Percentiles rank a stretch among this genome's conserved stretches.
phyloP scores from a whole-genome alignment of 2,329 filamentous ascomycete genomes.

The Rutstroemia sp. region DNA sequence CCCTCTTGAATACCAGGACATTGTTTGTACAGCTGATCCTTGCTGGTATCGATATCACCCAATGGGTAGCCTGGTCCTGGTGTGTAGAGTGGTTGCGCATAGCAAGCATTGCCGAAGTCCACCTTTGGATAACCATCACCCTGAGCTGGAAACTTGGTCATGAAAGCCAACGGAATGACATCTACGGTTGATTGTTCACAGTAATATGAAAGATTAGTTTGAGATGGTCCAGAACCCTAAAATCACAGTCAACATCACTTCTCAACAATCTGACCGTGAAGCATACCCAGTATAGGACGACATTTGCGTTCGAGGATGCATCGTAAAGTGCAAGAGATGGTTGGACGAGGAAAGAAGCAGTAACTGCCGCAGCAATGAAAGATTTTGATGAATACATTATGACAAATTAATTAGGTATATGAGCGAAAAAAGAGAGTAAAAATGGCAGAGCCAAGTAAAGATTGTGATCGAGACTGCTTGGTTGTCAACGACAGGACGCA shows the following conservation, averaged over 20 bases:
- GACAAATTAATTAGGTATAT: conserved; percentile 13
- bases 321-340: conserved; percentile 26
- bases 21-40: conserved; percentile 29
- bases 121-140: conserved; percentile 36
- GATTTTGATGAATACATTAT: conserved; percentile 28
- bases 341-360: conserved; percentile 22
- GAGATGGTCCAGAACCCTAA: conserved; percentile 36
- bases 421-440: conserved; percentile 5
- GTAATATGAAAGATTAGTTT: conserved; percentile 32
- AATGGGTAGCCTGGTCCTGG: conserved; percentile 19
- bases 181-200: conserved; percentile 35
- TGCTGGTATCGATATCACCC: conserved; percentile 24
- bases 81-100: conserved; percentile 29
- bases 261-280: not conserved
- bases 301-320: conserved; percentile 31
- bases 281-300: conserved; percentile 37
- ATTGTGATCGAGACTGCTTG: conserved; percentile 23
- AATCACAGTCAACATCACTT: conserved; percentile 2
- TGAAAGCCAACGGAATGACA: conserved; percentile 37
- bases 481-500: conserved; percentile 30
- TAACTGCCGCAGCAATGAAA: conserved; percentile 19
- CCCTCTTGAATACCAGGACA: conserved; percentile 33
- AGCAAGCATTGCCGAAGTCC: conserved; percentile 38
- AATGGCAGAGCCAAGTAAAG: conserved; percentile 16
- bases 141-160: conserved; percentile 35